Percentiles rank a stretch among this genome's conserved stretches.
phyloP scores from a whole-genome alignment of 176 grass and related monocot species.

The Chloris gayana region DNA sequence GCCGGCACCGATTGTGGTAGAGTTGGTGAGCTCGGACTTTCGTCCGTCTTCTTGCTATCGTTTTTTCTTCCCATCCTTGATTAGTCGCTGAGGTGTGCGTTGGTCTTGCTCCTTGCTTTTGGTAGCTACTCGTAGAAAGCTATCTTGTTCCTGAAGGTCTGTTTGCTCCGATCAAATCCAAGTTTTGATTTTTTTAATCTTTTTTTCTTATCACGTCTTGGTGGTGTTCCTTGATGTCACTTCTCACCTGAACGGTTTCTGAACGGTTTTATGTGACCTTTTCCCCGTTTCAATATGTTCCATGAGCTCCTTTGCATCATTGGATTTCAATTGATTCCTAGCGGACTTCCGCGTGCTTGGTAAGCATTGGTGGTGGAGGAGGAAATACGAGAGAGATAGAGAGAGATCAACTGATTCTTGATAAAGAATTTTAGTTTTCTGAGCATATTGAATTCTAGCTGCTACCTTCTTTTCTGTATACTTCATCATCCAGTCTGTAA shows the following conservation, averaged over 20 bases:
- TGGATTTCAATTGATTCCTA: background rate
- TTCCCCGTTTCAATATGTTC: background rate
- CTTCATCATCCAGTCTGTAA: constrained; percentile 42
- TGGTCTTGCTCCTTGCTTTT: constrained; percentile 11
- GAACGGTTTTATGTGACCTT: background rate
- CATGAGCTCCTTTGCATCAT: background rate
- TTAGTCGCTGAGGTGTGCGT: constrained; percentile 21
- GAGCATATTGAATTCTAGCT: background rate
- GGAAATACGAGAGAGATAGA: background rate
- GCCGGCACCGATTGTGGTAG: background rate
- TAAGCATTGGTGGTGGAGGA: constrained; percentile 11
- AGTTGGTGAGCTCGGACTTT: constrained; percentile 44
- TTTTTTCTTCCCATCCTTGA: background rate
- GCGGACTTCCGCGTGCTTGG: constrained; percentile 5
- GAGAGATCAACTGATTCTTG: background rate
- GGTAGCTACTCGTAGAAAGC: constrained; percentile 28
- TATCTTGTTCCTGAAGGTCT: constrained; percentile 18
- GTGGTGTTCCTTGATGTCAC: background rate
- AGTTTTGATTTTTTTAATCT: background rate
- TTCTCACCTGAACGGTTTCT: no score
- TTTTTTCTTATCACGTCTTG: background rate
- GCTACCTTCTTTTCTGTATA: constrained; percentile 22
- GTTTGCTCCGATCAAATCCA: constrained; percentile 11
- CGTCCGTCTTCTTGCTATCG: constrained; percentile 22
- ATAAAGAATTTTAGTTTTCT: constrained; percentile 22